phyloP scores from a whole-genome alignment of 2,329 filamentous ascomycete species.

The Neofusicoccum kwambonambiense region DNA sequence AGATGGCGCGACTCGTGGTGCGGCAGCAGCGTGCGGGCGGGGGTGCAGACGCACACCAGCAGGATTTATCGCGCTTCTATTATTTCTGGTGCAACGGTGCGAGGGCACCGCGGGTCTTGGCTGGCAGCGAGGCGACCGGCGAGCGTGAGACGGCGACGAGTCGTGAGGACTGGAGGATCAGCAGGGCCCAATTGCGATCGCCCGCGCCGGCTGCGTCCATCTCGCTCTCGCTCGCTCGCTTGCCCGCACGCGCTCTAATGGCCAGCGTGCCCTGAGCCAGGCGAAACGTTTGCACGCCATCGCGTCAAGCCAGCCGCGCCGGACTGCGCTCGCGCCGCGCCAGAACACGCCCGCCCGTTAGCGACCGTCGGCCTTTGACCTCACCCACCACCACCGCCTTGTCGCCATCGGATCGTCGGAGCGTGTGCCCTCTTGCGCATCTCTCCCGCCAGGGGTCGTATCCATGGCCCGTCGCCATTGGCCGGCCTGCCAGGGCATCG shows the following conservation, averaged over 20 bases:
- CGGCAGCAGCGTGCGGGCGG: not conserved
- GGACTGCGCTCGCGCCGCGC: not conserved
- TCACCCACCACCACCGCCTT: not conserved
- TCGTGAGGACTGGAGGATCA: not conserved
- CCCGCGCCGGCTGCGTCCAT: too few relatives aligned
- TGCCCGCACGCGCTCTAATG: too few relatives aligned
- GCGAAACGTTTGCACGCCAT: too few relatives aligned
- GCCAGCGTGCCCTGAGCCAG: too few relatives aligned
- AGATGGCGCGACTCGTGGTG: not conserved
- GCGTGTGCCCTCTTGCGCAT: not conserved
- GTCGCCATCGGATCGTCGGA: not conserved
- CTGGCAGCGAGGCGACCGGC: not conserved
- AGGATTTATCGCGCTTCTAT: not conserved
- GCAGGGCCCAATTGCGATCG: not conserved
- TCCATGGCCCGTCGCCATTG: not conserved
- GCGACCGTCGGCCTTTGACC: not conserved
- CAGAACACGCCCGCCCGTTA: too few relatives aligned
- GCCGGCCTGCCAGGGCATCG: not conserved
- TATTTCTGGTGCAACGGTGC: not conserved
- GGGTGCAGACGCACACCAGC: not conserved
- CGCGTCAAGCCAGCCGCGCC: not conserved
- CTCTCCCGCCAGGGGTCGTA: not conserved
- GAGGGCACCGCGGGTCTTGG: not conserved
- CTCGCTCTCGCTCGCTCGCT: too few relatives aligned
- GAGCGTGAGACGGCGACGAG: not conserved